Base-by-base conservation (phyloP, 257 asterid species). In the Solanum sitiens region DNA sequence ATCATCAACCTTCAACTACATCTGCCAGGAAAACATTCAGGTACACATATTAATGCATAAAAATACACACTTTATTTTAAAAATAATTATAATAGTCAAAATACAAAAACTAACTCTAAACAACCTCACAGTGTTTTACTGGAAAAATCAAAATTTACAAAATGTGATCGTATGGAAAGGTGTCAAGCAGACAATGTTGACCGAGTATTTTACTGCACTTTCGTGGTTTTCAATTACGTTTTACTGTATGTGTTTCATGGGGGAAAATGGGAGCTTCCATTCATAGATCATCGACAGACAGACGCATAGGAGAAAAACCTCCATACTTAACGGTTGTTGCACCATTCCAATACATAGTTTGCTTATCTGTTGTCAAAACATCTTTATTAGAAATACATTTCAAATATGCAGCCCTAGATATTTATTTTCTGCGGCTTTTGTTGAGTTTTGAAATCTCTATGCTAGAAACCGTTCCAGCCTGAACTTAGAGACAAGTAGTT, bases 181-280 rank as follows among this genome's bases (percentile, higher is more conserved):
- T 32, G 33, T 32, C 33, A 32, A 32, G 33, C 33, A 32, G 33
- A 32, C 33, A 32, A 32, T 32, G 33, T 32, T 32, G 33, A 32
- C 33, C 33, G 33, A 32, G 33, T 32, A 32, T 14, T 79, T 61
- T 50, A 30, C 37, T 70, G 83, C 39, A 61, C 37, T 70, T 83
- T 53, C 71, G 73, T 70, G 33, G 61, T 45, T 32, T 44, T 47
- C 82, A 73, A 68, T 70, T 47, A 59, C 30, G 32, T 27, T 23
- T 27, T 75, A 7, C 14, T 68, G 35, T 86, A 65, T 87, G 84
- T 45, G 74, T 72, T 88, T 86, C 27, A 95, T 96, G 98, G 98
- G 98, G 30, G 13, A 27, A 92, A 88, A 93, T 94, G 90, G 98
- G 98, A 75, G 94, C 98, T 12, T 95, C 98, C 32, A 65, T 91